A percentile compares a stretch with the other conserved stretches of the same genome.
These are phyloP conservation scores for Antrodiella citrinella DNA, from an alignment of 768 basidiomycete genomes.

Conservation along the genomic window DNA sequence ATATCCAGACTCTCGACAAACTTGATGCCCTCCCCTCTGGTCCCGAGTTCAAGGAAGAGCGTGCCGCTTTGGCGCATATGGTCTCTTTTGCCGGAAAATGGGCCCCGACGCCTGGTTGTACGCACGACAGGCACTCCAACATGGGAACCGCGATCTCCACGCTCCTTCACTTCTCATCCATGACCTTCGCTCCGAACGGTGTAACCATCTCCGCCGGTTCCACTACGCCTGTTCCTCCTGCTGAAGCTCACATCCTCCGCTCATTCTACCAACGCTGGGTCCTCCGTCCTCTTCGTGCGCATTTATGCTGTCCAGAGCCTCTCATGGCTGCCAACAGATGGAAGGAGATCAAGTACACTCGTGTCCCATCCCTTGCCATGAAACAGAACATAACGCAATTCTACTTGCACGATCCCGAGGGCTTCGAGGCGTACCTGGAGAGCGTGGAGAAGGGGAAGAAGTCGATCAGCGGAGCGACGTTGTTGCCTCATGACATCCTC, in stretches of 20 bases:
- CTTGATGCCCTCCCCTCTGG: constrained; percentile 26
- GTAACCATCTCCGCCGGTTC: constrained; percentile 13
- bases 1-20: constrained; percentile 33
- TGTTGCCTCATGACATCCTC: constrained; percentile 57
- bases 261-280: constrained; percentile 52
- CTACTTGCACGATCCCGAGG: constrained; percentile 44
- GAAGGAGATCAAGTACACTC: constrained; percentile 47
- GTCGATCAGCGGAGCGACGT: constrained; percentile 57
- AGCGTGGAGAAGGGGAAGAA: constrained; percentile 47
- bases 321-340: constrained; percentile 56
- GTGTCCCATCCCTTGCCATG: constrained; percentile 61
- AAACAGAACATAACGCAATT: constrained; percentile 46
- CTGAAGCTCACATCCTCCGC: constrained; percentile 38
- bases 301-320: constrained; percentile 42
- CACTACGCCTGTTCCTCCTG: constrained; percentile 24
- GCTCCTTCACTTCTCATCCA: constrained; percentile 37
- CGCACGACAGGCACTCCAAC: constrained; percentile 58
- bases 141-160: constrained; percentile 56
- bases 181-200: constrained; percentile 5
- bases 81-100: constrained; percentile 61
- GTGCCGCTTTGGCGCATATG: constrained; percentile 25
- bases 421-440: constrained; percentile 51
- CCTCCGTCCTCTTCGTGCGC: constrained; percentile 46
- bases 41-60: constrained; percentile 10
- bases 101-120: constrained; percentile 52